These are phyloP conservation scores for Suhomyces vadensis DNA, from an alignment of 805 yeast species.

Conservation along the genomic window DNA sequence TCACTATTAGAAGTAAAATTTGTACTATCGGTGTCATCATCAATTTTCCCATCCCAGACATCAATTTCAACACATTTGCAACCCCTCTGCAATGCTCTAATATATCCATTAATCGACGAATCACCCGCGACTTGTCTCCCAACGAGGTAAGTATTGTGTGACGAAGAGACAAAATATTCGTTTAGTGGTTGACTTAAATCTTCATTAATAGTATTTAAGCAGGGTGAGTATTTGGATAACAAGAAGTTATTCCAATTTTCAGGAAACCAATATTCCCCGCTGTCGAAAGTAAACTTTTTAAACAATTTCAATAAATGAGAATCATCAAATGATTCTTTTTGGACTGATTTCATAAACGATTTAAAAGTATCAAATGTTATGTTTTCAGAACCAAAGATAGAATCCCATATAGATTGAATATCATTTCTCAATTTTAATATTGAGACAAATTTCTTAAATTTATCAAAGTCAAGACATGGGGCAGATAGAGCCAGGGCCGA, in stretches of 20 bases:
- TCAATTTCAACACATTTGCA: slow-evolving; percentile 95
- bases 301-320: slow-evolving; percentile 30
- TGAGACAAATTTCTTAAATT: slow-evolving; percentile 75
- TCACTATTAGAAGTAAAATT: slow-evolving; percentile 6
- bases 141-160: slow-evolving; percentile 88
- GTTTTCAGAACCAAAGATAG: slow-evolving; percentile 20
- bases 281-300: slow-evolving; percentile 24
- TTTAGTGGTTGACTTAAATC: slow-evolving; percentile 57
- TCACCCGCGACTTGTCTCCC: slow-evolving; percentile 89
- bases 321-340: slow-evolving; percentile 43
- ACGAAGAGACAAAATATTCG: slow-evolving; percentile 87
- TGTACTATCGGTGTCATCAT: slow-evolving; percentile 23
- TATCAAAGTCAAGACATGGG: slow-evolving; percentile 59
- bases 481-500: neutral
- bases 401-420: slow-evolving; percentile 50
- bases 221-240: slow-evolving; percentile 30
- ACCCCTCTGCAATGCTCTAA: slow-evolving; percentile 83
- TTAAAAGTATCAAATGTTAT: slow-evolving; percentile 27
- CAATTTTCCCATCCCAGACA: slow-evolving; percentile 78
- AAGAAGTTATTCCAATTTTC: slow-evolving; percentile 31
- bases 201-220: slow-evolving; percentile 12
- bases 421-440: slow-evolving; percentile 68
- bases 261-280: slow-evolving; percentile 17
- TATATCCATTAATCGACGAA: slow-evolving; percentile 87
- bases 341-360: slow-evolving; percentile 48